Evolutionary conservation across 345 rosid species (phyloP), one percentile per base, ranked within the genome.

Genomic region (Ailanthus altissimus): DNA sequence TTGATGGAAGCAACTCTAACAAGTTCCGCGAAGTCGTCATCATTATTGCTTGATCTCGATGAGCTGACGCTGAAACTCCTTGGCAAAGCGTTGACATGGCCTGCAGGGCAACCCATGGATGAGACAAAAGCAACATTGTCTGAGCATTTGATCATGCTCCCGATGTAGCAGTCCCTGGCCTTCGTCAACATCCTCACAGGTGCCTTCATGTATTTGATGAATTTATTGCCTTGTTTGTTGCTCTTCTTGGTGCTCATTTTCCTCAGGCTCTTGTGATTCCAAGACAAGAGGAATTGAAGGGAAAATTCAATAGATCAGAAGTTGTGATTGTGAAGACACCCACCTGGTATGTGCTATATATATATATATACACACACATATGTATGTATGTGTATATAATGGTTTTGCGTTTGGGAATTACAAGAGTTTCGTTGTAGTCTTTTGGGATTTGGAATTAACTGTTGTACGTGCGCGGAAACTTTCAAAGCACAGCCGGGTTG

Each of bases 131-230:
- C 77, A 38, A 80, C 18, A 66, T 78, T 83, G 47, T 82, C 93
- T 20, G 98, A 88, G 56, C 83, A 92, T 64, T 86, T 87, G 0
- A 84, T 74, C 85, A 90, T 79, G 87, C 90, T 81, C 20, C 80
- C 86, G 43, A 92, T 75, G 84, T 89, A 91, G 11, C 88, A 82
- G 61, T 89, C 90, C 67, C 88, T 77, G 62, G 90, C 90, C 82
- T 74, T 86, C 66, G 67, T 46, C 74, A 94, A 79, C 47, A 90
- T 45, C 73, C 80, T 84, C 2, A 85, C 8, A 0, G 94, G 87
- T 53, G 86, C 83, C 79, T 86, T 88, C 51, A 86, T 58, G 72
- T 46, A 86, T 64, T 53, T 87, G 80, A 56, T 60, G 3, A 91
- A 36, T 62, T 81, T 91, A 70, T 74, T 81, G 5, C 74, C 75